These are phyloP conservation scores for Dillenia turbinata DNA, from an alignment of 164 flowering plant genomes.

Conservation along the genomic window DNA sequence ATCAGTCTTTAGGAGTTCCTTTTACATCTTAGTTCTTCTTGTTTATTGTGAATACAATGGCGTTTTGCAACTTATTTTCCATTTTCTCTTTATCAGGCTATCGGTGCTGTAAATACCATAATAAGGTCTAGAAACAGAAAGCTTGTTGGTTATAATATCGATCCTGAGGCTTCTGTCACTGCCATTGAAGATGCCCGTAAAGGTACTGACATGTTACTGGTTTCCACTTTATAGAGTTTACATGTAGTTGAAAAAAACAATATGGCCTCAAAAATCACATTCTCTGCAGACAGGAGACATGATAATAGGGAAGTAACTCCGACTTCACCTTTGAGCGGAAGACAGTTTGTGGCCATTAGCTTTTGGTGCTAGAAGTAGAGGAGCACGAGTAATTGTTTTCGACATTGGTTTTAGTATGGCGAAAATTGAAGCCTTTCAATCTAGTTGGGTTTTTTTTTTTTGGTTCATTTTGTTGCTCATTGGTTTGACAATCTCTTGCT, in stretches of 20 bases:
- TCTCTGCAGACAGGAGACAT: slow-evolving; percentile 17
- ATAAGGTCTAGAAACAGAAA: slow-evolving; percentile 55
- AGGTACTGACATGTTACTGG: slow-evolving; percentile 24
- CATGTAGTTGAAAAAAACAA: background rate
- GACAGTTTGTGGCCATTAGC: slow-evolving; percentile 59
- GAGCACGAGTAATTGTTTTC: slow-evolving; percentile 43
- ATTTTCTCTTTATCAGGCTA: slow-evolving; percentile 29
- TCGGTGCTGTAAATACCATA: slow-evolving; percentile 73
- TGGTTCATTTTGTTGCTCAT: background rate
- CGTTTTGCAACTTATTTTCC: too few relatives aligned
- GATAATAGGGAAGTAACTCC: slow-evolving; percentile 11
- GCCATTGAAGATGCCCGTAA: slow-evolving; percentile 66
- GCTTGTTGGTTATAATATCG: slow-evolving; percentile 69
- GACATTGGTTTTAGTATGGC: slow-evolving; percentile 45
- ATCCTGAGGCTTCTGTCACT: slow-evolving; percentile 57
- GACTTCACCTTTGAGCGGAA: slow-evolving; percentile 43
- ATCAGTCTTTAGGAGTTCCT: too few relatives aligned
- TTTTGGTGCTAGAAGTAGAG: slow-evolving; percentile 60
- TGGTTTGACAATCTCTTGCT: background rate
- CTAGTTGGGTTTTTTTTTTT: too few relatives aligned
- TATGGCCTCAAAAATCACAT: slow-evolving; percentile 3
- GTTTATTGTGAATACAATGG: too few relatives aligned
- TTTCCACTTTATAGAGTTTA: background rate
- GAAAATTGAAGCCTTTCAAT: background rate
- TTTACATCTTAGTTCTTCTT: too few relatives aligned